phyloP scores from a whole-genome alignment of 2,329 filamentous ascomycete species.

The Acrocalymma vagum region DNA sequence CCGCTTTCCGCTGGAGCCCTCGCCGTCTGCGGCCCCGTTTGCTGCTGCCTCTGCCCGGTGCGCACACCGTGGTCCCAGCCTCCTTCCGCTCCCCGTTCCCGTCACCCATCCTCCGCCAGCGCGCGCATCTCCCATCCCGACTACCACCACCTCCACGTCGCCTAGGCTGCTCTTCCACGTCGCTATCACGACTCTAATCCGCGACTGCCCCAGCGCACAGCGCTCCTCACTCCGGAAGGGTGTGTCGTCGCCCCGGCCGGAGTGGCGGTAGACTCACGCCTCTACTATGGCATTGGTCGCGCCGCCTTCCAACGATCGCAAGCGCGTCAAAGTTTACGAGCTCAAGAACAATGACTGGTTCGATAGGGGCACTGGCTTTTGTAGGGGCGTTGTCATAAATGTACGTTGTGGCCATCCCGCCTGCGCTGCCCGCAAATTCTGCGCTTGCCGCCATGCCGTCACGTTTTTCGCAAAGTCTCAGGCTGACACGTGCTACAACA shows the following conservation, averaged over 20 bases:
- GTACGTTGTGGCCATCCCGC: constrained; percentile 61
- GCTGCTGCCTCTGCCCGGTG: no score
- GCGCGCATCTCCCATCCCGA: constrained; percentile 32
- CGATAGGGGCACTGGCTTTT: constrained; percentile 95
- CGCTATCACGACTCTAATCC: constrained; percentile 22
- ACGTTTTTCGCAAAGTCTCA: constrained; percentile 9
- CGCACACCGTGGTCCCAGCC: no score
- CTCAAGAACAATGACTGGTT: constrained; percentile 99
- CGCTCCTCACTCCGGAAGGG: constrained; percentile 46
- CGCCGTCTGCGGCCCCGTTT: no score
- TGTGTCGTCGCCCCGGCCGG: constrained; percentile 37
- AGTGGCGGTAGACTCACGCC: constrained; percentile 37
- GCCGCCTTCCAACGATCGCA: constrained; percentile 59
- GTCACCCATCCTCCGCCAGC: constrained; percentile 12
- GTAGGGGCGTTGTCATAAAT: constrained; percentile 77
- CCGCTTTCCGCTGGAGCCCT: no score
- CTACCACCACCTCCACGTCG: constrained; percentile 20
- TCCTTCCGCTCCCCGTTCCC: no score
- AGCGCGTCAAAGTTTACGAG: constrained; percentile 97
- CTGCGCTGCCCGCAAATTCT: constrained; percentile 5
- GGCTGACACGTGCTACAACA: constrained; percentile 60
- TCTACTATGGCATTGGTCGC: constrained; percentile 50
- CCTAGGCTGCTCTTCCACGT: constrained; percentile 19
- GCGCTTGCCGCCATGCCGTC: constrained; percentile 22
- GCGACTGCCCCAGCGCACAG: constrained; percentile 27